phyloP scores from a whole-genome alignment of 2,329 filamentous ascomycete genomes.

The Epicoccum nigrum region DNA sequence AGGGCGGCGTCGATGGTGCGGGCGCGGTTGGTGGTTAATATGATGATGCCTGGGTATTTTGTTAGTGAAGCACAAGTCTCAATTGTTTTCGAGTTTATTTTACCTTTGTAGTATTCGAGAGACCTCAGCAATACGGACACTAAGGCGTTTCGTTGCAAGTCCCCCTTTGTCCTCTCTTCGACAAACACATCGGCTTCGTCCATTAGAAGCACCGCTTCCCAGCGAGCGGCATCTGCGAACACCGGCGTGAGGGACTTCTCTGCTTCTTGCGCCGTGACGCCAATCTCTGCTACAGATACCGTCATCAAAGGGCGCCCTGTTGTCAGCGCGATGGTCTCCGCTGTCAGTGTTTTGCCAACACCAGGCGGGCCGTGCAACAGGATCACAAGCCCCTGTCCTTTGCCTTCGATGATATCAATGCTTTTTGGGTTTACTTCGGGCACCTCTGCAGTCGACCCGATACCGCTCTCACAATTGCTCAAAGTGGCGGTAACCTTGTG shows the following conservation, averaged over 20 bases:
- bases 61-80: background rate
- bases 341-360: conserved; percentile 35
- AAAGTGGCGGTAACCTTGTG: conserved; percentile 1
- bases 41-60: conserved; percentile 38
- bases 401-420: conserved; percentile 49
- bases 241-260: conserved; percentile 20
- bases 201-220: conserved; percentile 56
- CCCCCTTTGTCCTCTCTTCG: conserved; percentile 49
- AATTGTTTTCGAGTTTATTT: conserved; percentile 12
- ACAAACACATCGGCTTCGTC: conserved; percentile 59
- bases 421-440: background rate
- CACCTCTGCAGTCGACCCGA: background rate
- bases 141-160: conserved; percentile 27
- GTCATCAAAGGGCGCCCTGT: conserved; percentile 25
- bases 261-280: conserved; percentile 18
- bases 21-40: conserved; percentile 53
- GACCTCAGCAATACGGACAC: conserved; percentile 40
- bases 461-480: background rate
- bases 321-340: conserved; percentile 28
- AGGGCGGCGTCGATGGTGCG: conserved; percentile 49
- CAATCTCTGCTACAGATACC: conserved; percentile 13
- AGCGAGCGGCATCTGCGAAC: conserved; percentile 40
- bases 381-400: conserved; percentile 39
- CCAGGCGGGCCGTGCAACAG: conserved; percentile 36
- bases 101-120: conserved; percentile 52